Percentiles rank a stretch among this genome's conserved stretches.
Conservation (phyloP, 2,329 filamentous ascomycete species). For the Curvularia hawaiiensis region DNA sequence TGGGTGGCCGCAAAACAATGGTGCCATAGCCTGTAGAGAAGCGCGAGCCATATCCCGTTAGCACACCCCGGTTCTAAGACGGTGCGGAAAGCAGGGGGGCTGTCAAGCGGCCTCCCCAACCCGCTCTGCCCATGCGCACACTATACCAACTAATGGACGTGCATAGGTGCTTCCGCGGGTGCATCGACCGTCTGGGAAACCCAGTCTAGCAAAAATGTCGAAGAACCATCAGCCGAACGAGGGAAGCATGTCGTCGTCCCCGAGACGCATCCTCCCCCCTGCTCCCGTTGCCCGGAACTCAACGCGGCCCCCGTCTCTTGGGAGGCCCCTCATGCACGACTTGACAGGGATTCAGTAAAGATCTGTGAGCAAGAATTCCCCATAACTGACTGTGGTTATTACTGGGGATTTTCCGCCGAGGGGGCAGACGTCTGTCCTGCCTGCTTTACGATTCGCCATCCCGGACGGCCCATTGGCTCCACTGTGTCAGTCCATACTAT, state of each 20-base stretch:
- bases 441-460: conserved; percentile 38
- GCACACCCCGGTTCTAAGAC: conserved; percentile 29
- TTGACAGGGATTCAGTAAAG: conserved; percentile 41
- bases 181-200: conserved; percentile 40
- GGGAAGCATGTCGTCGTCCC: conserved; percentile 43
- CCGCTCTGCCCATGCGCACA: conserved; percentile 32
- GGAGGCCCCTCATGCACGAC: conserved; percentile 47
- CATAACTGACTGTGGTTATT: conserved; percentile 48
- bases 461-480: conserved; percentile 36
- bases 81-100: conserved; percentile 38
- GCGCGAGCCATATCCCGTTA: conserved; percentile 27
- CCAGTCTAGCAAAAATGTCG: conserved; percentile 35
- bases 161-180: conserved; percentile 43
- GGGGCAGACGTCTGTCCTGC: conserved; percentile 34
- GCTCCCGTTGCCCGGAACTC: conserved; percentile 46
- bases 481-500: conserved; percentile 26
- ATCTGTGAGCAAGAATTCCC: conserved; percentile 41
- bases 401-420: conserved; percentile 47
- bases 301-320: conserved; percentile 45
- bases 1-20: conserved; percentile 33
- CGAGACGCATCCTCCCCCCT: conserved; percentile 40
- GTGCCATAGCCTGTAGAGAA: conserved; percentile 30
- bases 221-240: conserved; percentile 52
- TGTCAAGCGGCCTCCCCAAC: conserved; percentile 26
- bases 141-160: conserved; percentile 33